phyloP scores from a whole-genome alignment of 257 asterid species.

The Nicotiana obtusifolia region DNA sequence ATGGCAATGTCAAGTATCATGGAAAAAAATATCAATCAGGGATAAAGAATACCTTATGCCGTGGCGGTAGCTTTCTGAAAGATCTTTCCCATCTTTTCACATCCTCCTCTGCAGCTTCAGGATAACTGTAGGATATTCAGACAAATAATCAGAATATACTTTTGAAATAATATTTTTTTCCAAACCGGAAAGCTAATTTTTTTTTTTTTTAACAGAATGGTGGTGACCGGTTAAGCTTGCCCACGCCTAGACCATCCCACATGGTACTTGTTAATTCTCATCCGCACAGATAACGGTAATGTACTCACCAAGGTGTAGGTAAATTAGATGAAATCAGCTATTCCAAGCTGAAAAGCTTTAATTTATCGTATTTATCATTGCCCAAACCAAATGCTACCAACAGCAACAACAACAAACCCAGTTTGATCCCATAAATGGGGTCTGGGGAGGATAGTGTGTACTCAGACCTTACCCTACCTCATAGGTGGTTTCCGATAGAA shows the following conservation, averaged over 20 bases:
- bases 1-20: not conserved
- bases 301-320: too few species aligned
- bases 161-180: not conserved
- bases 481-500: too few species aligned
- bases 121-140: slow-evolving; percentile 55
- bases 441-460: too few species aligned
- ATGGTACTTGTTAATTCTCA: too few species aligned
- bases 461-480: too few species aligned
- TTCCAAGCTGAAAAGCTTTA: not conserved
- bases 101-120: slow-evolving; percentile 92
- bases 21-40: not conserved
- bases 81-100: slow-evolving; percentile 76
- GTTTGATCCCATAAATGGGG: too few species aligned
- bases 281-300: too few species aligned
- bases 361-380: not conserved
- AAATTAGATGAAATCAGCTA: not conserved
- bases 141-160: slow-evolving; percentile 2
- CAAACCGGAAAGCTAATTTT: not conserved
- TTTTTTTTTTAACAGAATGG: too few species aligned
- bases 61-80: slow-evolving; percentile 51
- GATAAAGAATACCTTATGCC: slow-evolving; percentile 62
- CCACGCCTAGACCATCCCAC: too few species aligned
- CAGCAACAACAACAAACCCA: too few species aligned
- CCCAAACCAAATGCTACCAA: not conserved
- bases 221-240: too few species aligned